phyloP scores from a whole-genome alignment of 805 yeast species.

The Yamadazyma kitorensis region DNA sequence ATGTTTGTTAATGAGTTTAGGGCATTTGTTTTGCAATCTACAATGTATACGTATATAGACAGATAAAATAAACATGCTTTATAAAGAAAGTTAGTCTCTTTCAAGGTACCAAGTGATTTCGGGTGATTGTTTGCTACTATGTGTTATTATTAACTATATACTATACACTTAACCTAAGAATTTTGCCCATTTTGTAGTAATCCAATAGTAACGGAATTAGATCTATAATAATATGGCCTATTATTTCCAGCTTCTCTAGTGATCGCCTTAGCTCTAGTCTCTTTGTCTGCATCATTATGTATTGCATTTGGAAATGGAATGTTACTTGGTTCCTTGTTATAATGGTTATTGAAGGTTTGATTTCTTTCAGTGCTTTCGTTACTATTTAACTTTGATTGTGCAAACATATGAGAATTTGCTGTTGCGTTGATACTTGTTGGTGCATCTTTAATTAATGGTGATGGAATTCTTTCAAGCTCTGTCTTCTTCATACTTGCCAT shows the following conservation, averaged over 20 bases:
- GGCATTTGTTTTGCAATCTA: too few relatives aligned
- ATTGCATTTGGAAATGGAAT: constrained; percentile 40
- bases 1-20: too few relatives aligned
- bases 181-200: constrained; percentile 34
- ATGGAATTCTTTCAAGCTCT: constrained; percentile 20
- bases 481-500: not conserved
- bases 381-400: not conserved
- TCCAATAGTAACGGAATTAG: constrained; percentile 41
- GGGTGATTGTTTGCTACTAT: too few relatives aligned
- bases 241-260: constrained; percentile 15
- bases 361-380: constrained; percentile 13
- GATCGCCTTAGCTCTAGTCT: constrained; percentile 19
- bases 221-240: constrained; percentile 31
- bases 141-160: too few relatives aligned
- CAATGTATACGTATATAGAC: too few relatives aligned
- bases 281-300: constrained; percentile 35
- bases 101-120: too few relatives aligned
- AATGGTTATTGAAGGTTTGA: constrained; percentile 43
- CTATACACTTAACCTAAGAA: too few relatives aligned
- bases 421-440: constrained; percentile 26
- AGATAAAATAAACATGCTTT: too few relatives aligned
- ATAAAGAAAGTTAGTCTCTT: too few relatives aligned
- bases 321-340: constrained; percentile 42
- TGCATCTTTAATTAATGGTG: constrained; percentile 33
- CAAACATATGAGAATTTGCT: constrained; percentile 9